These are phyloP conservation scores for Aschersonia sp. DNA, from an alignment of 2,329 filamentous ascomycete species.

Conservation along the genomic window DNA sequence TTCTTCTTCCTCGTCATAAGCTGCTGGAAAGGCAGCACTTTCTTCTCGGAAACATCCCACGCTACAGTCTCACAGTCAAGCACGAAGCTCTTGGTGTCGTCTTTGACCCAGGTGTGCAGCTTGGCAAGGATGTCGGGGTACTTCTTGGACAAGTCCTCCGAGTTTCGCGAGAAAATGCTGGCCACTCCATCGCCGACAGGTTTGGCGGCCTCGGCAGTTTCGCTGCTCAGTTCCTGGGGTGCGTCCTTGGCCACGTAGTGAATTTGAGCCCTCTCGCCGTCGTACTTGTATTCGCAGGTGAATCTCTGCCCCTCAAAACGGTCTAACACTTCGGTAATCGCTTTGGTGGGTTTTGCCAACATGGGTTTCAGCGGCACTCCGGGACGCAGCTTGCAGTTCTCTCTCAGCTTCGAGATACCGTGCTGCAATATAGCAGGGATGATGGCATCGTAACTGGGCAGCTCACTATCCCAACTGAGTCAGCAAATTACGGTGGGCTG, in stretches of 20 bases:
- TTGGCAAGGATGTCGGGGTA: slow-evolving; percentile 92
- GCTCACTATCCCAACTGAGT: slow-evolving; percentile 43
- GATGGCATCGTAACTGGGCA: slow-evolving; percentile 91
- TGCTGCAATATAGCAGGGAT: slow-evolving; percentile 78
- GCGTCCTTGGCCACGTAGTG: slow-evolving; percentile 85
- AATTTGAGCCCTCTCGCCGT: slow-evolving; percentile 95
- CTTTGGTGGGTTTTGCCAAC: slow-evolving; percentile 96
- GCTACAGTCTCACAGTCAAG: slow-evolving; percentile 97
- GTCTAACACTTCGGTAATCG: slow-evolving; percentile 92
- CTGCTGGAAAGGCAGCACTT: slow-evolving; percentile 92
- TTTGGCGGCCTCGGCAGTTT: slow-evolving; percentile 43
- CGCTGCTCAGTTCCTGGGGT: slow-evolving; percentile 50
- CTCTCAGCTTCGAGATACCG: slow-evolving; percentile 68
- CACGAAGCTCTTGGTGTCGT: slow-evolving; percentile 85
- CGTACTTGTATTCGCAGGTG: slow-evolving; percentile 98
- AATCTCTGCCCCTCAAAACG: slow-evolving; percentile 92
- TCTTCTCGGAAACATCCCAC: slow-evolving; percentile 91
- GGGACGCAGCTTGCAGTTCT: slow-evolving; percentile 81
- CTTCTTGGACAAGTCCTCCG: slow-evolving; percentile 91
- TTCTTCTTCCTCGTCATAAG: slow-evolving; percentile 97
- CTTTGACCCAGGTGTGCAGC: slow-evolving; percentile 77
- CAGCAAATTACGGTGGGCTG: neutral
- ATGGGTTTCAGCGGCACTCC: slow-evolving; percentile 95
- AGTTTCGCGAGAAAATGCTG: slow-evolving; percentile 94
- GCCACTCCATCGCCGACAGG: slow-evolving; percentile 61